Evolutionary conservation across 1,284 basidiomycete genomes (phyloP).

Genomic region (Pyrrhoderma lamaoense): DNA sequence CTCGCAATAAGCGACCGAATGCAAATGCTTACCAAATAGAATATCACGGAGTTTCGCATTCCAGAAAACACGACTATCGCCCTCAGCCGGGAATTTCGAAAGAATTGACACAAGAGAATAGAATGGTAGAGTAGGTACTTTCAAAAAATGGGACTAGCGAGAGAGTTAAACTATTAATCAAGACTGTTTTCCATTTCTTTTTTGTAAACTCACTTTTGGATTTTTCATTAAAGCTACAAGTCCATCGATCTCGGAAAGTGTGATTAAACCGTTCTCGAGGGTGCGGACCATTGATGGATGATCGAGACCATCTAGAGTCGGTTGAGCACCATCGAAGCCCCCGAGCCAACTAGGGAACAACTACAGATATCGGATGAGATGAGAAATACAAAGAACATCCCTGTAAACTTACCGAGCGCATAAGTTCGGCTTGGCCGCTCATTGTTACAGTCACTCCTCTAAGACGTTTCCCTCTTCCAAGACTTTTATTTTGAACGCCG

Average conservation of each 20-base stretch:
- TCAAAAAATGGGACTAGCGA: constrained; percentile 71
- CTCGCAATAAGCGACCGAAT: constrained; percentile 22
- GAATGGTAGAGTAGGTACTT: constrained; percentile 73
- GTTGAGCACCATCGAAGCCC: constrained; percentile 58
- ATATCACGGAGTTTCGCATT: constrained; percentile 49
- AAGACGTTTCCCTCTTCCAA: constrained; percentile 66
- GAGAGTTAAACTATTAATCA: background rate
- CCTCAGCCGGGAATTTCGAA: constrained; percentile 65
- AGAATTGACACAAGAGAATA: constrained; percentile 64
- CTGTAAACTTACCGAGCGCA: constrained; percentile 52
- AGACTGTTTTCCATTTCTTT: background rate
- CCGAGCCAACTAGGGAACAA: constrained; percentile 75
- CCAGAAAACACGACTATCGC: constrained; percentile 68
- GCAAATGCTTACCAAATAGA: constrained; percentile 48
- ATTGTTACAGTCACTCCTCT: constrained; percentile 74
- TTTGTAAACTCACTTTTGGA: constrained; percentile 54
- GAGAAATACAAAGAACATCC: background rate
- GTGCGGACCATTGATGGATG: constrained; percentile 48
- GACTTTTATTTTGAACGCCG: constrained; percentile 44
- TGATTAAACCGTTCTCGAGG: constrained; percentile 55
- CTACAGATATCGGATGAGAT: constrained; percentile 27
- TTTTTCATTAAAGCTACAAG: constrained; percentile 62
- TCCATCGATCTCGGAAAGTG: constrained; percentile 54
- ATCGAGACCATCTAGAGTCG: constrained; percentile 54
- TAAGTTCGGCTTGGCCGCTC: constrained; percentile 68